Conservation (phyloP, 768 basidiomycete genomes). For the Rhodosporidiobolus odoratus region DNA sequence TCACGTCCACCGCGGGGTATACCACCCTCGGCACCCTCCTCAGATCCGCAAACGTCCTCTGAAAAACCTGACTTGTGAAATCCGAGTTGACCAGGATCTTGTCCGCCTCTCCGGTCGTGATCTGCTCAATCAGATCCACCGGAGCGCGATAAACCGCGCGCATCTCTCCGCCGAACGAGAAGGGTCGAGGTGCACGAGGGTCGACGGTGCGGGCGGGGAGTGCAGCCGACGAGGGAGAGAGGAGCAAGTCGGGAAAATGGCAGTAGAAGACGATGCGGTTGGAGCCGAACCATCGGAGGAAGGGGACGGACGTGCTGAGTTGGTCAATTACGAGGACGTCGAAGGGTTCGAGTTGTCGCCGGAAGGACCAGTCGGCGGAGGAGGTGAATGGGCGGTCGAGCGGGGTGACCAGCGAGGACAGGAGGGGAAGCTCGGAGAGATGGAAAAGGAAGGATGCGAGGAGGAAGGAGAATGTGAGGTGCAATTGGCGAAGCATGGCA, state of each 20-base stretch:
- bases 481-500: conserved; percentile 81
- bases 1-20: conserved; percentile 88
- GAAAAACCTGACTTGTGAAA: conserved; percentile 80
- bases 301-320: conserved; percentile 81
- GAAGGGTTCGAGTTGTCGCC: conserved; percentile 40
- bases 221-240: conserved; percentile 53
- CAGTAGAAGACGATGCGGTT: conserved; percentile 95
- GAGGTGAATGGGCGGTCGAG: conserved; percentile 22
- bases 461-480: conserved; percentile 67
- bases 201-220: conserved; percentile 38
- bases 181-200: conserved; percentile 8
- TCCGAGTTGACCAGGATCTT: conserved; percentile 83
- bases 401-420: conserved; percentile 19
- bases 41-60: conserved; percentile 67
- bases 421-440: conserved; percentile 38
- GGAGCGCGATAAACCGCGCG: conserved; percentile 77
- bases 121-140: conserved; percentile 83
- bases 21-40: conserved; percentile 63
- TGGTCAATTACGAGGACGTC: conserved; percentile 95
- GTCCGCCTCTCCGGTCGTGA: conserved; percentile 84
- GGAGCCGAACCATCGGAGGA: conserved; percentile 61
- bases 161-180: conserved; percentile 45
- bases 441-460: conserved; percentile 40
- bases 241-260: conserved; percentile 93
- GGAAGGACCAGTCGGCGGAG: conserved; percentile 29